Evolutionary conservation across 345 rosid genomes (phyloP).

Genomic region (Sonneratia alba): DNA sequence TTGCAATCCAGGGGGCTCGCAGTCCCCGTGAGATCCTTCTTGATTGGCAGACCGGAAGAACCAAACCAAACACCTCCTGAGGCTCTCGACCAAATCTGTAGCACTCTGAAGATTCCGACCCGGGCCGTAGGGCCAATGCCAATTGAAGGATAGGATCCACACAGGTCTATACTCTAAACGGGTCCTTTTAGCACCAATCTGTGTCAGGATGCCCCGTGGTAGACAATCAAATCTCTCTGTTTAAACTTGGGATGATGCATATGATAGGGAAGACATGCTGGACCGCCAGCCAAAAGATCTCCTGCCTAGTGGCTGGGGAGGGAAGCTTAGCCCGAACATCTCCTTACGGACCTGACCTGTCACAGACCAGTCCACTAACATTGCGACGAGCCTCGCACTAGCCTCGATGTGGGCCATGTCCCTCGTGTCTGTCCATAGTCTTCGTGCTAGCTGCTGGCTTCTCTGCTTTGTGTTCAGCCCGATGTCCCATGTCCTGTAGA

Average conservation of each 20-base stretch:
- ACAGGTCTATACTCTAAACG: neutral
- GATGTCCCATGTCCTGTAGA: slow-evolving; percentile 69
- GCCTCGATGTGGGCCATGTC: slow-evolving; percentile 58
- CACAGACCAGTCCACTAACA: slow-evolving; percentile 34
- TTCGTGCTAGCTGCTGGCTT: slow-evolving; percentile 47
- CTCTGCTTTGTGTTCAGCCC: slow-evolving; percentile 49
- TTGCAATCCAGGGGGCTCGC: too few species aligned
- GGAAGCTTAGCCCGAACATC: slow-evolving; percentile 11
- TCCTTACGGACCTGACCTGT: slow-evolving; percentile 1
- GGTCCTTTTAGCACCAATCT: neutral
- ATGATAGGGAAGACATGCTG: slow-evolving; percentile 2
- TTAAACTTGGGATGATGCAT: neutral
- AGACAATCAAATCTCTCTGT: neutral
- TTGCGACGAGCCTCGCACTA: slow-evolving; percentile 64
- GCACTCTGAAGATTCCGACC: neutral
- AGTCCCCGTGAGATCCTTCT: neutral
- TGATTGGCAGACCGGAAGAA: neutral
- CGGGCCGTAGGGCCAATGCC: neutral
- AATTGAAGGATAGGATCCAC: neutral
- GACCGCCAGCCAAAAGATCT: slow-evolving; percentile 7
- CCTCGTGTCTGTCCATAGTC: slow-evolving; percentile 50
- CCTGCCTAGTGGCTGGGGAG: slow-evolving; percentile 1
- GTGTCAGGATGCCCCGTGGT: neutral
- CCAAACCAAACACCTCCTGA: neutral
- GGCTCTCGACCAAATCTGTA: neutral